Conservation (phyloP, 179 eudicot species). For the Corrigiola litoralis region DNA sequence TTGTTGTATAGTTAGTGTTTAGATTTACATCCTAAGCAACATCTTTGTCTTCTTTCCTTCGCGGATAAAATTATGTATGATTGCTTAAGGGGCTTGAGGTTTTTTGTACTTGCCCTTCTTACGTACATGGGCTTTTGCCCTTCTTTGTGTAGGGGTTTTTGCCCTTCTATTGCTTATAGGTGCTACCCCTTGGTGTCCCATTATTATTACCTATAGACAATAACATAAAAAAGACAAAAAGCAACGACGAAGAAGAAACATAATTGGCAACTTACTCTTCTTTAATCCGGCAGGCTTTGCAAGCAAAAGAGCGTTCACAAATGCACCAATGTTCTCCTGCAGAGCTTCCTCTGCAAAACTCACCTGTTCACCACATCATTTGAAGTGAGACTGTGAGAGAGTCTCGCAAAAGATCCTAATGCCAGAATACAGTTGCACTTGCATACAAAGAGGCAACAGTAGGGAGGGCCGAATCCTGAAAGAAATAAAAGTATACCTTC, state of each 20-base stretch:
- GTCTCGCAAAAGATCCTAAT: background rate
- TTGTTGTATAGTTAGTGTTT: no score
- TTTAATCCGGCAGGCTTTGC: slow-evolving; percentile 88
- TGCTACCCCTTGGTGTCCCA: no score
- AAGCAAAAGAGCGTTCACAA: slow-evolving; percentile 83
- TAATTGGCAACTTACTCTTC: slow-evolving; percentile 65
- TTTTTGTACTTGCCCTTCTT: no score
- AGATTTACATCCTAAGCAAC: no score
- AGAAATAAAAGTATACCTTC: slow-evolving; percentile 44
- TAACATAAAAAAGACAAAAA: background rate
- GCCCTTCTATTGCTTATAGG: no score
- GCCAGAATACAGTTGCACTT: background rate
- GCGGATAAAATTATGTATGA: no score
- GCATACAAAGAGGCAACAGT: background rate
- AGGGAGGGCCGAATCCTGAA: background rate
- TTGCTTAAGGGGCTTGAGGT: no score
- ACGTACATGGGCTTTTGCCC: no score
- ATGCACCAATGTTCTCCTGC: slow-evolving; percentile 85
- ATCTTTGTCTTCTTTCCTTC: no score
- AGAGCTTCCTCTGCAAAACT: slow-evolving; percentile 72
- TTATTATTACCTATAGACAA: no score
- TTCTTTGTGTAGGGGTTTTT: no score
- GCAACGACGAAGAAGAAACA: background rate
- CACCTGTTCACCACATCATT: slow-evolving; percentile 36
- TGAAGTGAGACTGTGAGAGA: background rate